Conservation (phyloP, 805 yeast genomes). For the Yarrowia deformans region DNA sequence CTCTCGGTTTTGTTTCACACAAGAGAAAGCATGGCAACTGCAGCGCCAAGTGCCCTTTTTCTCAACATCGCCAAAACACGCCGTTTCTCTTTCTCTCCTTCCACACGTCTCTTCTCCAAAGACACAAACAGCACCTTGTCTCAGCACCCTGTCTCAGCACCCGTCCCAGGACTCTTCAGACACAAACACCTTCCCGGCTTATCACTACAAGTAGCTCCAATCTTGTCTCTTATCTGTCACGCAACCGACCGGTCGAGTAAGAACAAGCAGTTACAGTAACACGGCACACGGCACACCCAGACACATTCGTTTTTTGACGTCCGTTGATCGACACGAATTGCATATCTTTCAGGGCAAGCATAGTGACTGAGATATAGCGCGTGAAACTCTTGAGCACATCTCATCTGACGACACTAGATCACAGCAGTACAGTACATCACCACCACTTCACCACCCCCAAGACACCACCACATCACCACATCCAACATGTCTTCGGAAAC, state of each 20-base stretch:
- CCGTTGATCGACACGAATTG: too few species aligned
- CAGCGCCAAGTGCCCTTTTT: constrained; percentile 19
- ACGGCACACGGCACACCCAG: too few species aligned
- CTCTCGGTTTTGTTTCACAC: constrained; percentile 2
- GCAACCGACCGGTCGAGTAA: neutral
- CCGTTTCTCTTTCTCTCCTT: neutral
- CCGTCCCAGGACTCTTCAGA: too few species aligned
- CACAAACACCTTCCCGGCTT: neutral
- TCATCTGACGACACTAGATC: too few species aligned
- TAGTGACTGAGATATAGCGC: too few species aligned
- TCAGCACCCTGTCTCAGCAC: too few species aligned
- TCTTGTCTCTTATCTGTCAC: constrained; percentile 5
- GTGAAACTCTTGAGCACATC: neutral
- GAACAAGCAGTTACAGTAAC: too few species aligned
- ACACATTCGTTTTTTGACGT: too few species aligned
- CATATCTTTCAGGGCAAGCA: too few species aligned
- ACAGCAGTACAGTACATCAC: neutral
- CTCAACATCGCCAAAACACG: constrained; percentile 8
- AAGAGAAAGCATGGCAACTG: constrained; percentile 22
- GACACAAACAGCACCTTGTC: too few species aligned
- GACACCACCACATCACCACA: neutral
- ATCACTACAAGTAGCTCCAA: constrained; percentile 8
- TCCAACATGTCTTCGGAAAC: constrained; percentile 1
- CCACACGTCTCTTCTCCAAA: too few species aligned
- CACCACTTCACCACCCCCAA: neutral